Conservation (phyloP, 306 rosid species). For the Cicer pinnatifidum region DNA sequence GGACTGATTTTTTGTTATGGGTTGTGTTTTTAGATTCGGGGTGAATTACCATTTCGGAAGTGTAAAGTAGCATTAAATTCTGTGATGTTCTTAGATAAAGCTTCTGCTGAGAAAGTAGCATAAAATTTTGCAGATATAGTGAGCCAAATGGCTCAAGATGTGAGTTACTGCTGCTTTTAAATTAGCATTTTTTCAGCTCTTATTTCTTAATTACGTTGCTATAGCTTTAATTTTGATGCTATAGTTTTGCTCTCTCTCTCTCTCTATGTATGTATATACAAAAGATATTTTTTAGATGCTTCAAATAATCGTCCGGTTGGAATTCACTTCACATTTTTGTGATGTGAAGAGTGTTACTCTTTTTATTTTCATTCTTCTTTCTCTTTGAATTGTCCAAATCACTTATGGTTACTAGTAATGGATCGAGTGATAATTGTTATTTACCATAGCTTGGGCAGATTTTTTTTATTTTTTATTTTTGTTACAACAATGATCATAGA, state of each 20-base stretch:
- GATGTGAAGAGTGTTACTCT: constrained; percentile 6
- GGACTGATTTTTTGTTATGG: constrained; percentile 39
- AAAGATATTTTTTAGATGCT: neutral
- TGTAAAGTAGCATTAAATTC: constrained; percentile 87
- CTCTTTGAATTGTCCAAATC: neutral
- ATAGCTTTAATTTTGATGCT: neutral
- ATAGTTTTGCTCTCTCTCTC: neutral
- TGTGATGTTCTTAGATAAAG: constrained; percentile 62
- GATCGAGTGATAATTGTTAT: neutral
- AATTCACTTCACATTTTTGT: neutral
- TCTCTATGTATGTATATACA: too few relatives aligned
- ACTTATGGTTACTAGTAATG: neutral
- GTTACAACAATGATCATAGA: too few relatives aligned
- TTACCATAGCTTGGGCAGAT: constrained; percentile 10
- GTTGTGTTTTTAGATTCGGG: constrained; percentile 69
- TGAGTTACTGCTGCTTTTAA: constrained; percentile 53
- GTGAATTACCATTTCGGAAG: constrained; percentile 88
- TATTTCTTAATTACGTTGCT: neutral
- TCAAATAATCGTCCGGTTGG: neutral
- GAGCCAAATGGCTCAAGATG: constrained; percentile 98
- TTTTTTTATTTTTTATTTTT: neutral
- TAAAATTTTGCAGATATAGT: constrained; percentile 83
- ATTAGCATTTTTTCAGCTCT: neutral
- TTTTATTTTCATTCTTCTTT: neutral
- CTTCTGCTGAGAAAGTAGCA: constrained; percentile 63